These are phyloP conservation scores for Oryza punctata DNA, from an alignment of 176 grass and related monocot genomes.

Conservation along the genomic window DNA sequence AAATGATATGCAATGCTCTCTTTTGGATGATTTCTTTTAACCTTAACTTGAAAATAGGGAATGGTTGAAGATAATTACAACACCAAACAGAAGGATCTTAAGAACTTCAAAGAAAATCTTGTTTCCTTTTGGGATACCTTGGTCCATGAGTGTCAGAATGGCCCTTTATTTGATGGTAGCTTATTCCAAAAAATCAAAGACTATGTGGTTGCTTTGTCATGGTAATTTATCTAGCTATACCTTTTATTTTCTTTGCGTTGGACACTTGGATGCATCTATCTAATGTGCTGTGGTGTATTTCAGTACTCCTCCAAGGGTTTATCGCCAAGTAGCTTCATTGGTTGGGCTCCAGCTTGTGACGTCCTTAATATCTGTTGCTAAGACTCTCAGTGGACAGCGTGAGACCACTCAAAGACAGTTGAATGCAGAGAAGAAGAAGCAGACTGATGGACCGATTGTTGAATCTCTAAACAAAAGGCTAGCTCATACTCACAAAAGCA, in stretches of 20 bases:
- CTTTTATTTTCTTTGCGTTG: background rate
- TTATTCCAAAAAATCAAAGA: slow-evolving; percentile 84
- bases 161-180: slow-evolving; percentile 77
- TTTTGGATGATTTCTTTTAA: slow-evolving; percentile 26
- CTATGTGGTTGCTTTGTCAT: slow-evolving; percentile 84
- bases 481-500: slow-evolving; percentile 80
- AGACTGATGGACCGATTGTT: slow-evolving; percentile 76
- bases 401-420: slow-evolving; percentile 96
- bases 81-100: slow-evolving; percentile 87
- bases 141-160: slow-evolving; percentile 93
- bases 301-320: slow-evolving; percentile 95
- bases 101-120: slow-evolving; percentile 92
- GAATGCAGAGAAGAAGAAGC: slow-evolving; percentile 94
- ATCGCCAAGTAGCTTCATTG: slow-evolving; percentile 84
- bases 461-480: slow-evolving; percentile 92
- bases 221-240: slow-evolving; percentile 52
- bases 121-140: slow-evolving; percentile 84
- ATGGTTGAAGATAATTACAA: slow-evolving; percentile 85
- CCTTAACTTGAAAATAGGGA: slow-evolving; percentile 66
- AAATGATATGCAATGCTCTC: slow-evolving; percentile 14
- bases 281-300: slow-evolving; percentile 36
- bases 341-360: slow-evolving; percentile 93
- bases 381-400: slow-evolving; percentile 83
- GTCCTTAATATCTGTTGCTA: slow-evolving; percentile 88
- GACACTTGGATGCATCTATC: slow-evolving; percentile 23